These are phyloP conservation scores for Xylaria sp. DNA, from an alignment of 2,329 filamentous ascomycete species.

Conservation along the genomic window DNA sequence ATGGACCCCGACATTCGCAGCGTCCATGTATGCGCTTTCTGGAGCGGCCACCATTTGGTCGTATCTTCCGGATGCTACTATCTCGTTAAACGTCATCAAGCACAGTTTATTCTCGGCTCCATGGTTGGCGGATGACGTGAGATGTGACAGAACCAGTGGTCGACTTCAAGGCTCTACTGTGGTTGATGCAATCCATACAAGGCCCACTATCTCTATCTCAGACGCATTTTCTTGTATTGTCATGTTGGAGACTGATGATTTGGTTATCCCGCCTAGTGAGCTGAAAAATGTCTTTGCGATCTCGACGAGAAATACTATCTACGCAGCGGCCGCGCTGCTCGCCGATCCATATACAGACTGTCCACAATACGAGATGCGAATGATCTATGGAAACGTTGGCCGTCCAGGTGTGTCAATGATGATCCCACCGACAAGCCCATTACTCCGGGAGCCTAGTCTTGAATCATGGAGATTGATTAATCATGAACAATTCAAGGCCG, in stretches of 20 bases:
- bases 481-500: neutral
- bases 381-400: constrained; percentile 21
- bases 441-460: constrained; percentile 3
- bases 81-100: constrained; percentile 8
- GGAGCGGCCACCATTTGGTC: neutral
- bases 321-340: constrained; percentile 6
- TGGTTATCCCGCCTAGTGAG: neutral
- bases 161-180: neutral
- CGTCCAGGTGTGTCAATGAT: constrained; percentile 19
- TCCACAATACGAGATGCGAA: neutral
- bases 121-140: neutral
- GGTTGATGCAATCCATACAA: neutral
- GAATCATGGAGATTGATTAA: constrained; percentile 18
- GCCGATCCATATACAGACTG: constrained; percentile 1
- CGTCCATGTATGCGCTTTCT: neutral
- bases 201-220: neutral
- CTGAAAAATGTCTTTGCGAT: constrained; percentile 17
- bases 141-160: neutral
- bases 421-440: constrained; percentile 1
- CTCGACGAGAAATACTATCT: constrained; percentile 13
- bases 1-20: neutral
- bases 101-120: neutral
- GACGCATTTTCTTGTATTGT: constrained; percentile 14
- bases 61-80: constrained; percentile 1
- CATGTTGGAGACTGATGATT: constrained; percentile 9